Base-by-base conservation (phyloP, 129 eudicot species). In the Saussurea involucrata region DNA sequence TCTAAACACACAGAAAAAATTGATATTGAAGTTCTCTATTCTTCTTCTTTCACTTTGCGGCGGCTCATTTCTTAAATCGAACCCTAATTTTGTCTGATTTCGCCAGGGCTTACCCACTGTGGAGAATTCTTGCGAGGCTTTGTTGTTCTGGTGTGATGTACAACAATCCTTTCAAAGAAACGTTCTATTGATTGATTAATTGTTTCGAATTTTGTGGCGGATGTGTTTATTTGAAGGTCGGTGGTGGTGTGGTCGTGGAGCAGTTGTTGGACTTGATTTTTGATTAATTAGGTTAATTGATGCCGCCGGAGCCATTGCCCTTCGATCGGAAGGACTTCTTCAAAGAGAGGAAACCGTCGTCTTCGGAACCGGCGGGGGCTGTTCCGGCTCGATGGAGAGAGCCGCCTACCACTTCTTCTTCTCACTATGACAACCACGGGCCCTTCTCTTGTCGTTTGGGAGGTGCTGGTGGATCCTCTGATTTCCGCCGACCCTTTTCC, bases 231-330 rank as follows among this genome's bases (percentile, higher is more conserved):
- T 31, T n/a, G n/a, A n/a, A n/a, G n/a, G n/a, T n/a, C n/a, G n/a
- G n/a, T n/a, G 67, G 61, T 64, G 64, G 76, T 76, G 65, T 74
- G 69, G 49, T 27, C 1, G 4, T 36, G 18, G 9, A 44, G 75
- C 49, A 53, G 4, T 10, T 13, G 76, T 13, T 22, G 37, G 71
- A 63, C 5, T 34, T 66, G 24, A 1, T 66, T 68, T 68, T 24
- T 72, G 21, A 60, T 70, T 28, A 49, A 27, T 68, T 70, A 49
- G 22, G 17, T 65, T 72, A 24, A 66, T 92, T 91, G 86, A 90
- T 93, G 98, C 97, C 97, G 90, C 89, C 97, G 80, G 97, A 93
- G 91, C 87, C 88, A 29, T 80, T 85, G 89, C 86, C 87, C 0
- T 82, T 89, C 90, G 97, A 93, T 87, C 95, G 97, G 87, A 91